Percentiles rank a stretch among this genome's conserved stretches.
Evolutionary conservation across 1,284 basidiomycete species (phyloP).

Genomic region (Vanrija pseudolonga): DNA sequence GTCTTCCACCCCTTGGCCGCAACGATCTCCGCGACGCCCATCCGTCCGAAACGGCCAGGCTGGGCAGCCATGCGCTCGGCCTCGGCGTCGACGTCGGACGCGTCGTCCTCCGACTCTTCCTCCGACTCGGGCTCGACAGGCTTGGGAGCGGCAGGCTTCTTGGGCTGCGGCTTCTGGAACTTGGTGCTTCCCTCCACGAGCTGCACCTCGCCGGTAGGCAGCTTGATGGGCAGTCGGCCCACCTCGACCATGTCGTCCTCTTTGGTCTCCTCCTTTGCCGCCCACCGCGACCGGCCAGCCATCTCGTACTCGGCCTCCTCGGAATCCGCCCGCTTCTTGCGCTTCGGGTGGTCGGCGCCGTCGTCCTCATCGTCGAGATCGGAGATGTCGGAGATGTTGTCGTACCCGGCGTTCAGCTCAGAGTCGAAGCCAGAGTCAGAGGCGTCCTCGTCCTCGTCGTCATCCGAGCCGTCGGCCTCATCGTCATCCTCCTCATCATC

Average conservation of each 20-base stretch:
- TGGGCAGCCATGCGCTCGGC: constrained; percentile 37
- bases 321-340: constrained; percentile 26
- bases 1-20: constrained; percentile 56
- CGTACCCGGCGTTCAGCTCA: constrained; percentile 10
- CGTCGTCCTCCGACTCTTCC: constrained; percentile 50
- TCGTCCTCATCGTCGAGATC: constrained; percentile 20
- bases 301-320: constrained; percentile 45
- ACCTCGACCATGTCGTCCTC: constrained; percentile 51
- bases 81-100: constrained; percentile 52
- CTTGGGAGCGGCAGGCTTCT: constrained; percentile 32
- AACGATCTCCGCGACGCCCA: constrained; percentile 72
- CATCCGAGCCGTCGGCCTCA: constrained; percentile 13
- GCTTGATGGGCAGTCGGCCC: constrained; percentile 76
- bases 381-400: constrained; percentile 14
- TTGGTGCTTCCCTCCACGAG: constrained; percentile 43
- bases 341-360: constrained; percentile 16
- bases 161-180: constrained; percentile 50
- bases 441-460: constrained; percentile 23
- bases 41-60: constrained; percentile 66
- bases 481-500: constrained; percentile 18
- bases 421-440: neutral
- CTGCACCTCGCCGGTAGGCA: constrained; percentile 70
- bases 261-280: constrained; percentile 22
- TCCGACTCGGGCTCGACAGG: constrained; percentile 48
- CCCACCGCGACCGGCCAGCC: constrained; percentile 31